Evolutionary conservation across 140 eudicot species (phyloP).

Genomic region (Bidens hawaiensis): DNA sequence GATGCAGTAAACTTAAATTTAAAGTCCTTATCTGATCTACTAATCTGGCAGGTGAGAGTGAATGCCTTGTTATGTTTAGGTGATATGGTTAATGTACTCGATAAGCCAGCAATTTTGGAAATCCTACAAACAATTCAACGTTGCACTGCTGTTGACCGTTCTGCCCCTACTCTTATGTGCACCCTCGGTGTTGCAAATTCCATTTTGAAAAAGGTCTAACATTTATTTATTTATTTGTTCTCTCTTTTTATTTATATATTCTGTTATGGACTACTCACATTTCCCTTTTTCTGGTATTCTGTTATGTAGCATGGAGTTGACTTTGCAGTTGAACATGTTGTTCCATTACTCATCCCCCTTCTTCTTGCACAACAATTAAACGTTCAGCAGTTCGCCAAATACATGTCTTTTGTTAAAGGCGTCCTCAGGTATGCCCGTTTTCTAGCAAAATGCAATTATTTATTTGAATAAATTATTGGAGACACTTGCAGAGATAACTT

Average conservation of each 20-base stretch:
- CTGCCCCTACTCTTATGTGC: conserved; percentile 97
- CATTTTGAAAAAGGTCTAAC: conserved; percentile 73
- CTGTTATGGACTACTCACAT: conserved; percentile 3
- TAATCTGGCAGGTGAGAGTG: conserved; percentile 89
- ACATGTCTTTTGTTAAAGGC: conserved; percentile 92
- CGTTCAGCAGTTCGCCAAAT: conserved; percentile 95
- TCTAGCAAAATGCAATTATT: conserved; percentile 15
- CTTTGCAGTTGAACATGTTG: conserved; percentile 83
- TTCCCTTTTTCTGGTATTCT: conserved; percentile 10
- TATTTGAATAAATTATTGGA: neutral
- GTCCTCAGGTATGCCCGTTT: conserved; percentile 1
- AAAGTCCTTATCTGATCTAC: conserved; percentile 3
- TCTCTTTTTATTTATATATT: neutral
- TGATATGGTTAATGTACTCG: conserved; percentile 75
- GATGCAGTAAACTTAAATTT: conserved; percentile 16
- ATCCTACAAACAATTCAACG: conserved; percentile 82
- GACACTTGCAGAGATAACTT: no score
- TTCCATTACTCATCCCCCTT: conserved; percentile 81
- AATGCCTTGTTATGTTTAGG: conserved; percentile 89
- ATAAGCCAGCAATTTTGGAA: conserved; percentile 60
- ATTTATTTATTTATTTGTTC: neutral
- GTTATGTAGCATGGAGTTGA: conserved; percentile 77
- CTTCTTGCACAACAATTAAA: conserved; percentile 87
- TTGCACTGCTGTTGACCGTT: conserved; percentile 92
- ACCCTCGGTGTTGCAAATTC: conserved; percentile 91